These are phyloP conservation scores for Yamadazyma diddensiae DNA, from an alignment of 1,139 yeast species.

Conservation along the genomic window DNA sequence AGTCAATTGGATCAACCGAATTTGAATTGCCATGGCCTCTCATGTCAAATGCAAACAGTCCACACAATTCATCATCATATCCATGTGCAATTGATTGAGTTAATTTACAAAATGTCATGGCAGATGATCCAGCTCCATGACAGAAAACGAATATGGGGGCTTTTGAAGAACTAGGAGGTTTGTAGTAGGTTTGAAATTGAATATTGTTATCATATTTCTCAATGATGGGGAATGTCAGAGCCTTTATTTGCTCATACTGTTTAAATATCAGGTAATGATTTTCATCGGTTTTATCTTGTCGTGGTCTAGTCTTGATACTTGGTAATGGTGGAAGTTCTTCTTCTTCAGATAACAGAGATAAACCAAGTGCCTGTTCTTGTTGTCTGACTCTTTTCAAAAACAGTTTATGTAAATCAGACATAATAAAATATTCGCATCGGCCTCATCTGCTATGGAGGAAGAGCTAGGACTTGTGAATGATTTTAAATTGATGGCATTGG, in stretches of 20 bases:
- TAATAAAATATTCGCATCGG: slow-evolving; percentile 9
- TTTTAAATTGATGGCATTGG: slow-evolving; percentile 36
- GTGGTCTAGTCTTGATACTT: neutral
- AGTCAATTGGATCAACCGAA: slow-evolving; percentile 27
- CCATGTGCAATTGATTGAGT: slow-evolving; percentile 28
- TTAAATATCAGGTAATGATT: slow-evolving; percentile 21
- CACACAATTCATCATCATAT: slow-evolving; percentile 32
- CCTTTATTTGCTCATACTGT: slow-evolving; percentile 7
- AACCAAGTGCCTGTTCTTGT: slow-evolving; percentile 38
- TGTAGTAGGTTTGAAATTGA: slow-evolving; percentile 54
- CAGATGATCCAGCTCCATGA: slow-evolving; percentile 96
- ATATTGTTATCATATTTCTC: slow-evolving; percentile 12
- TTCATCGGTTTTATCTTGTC: slow-evolving; percentile 13
- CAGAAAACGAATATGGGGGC: slow-evolving; percentile 69
- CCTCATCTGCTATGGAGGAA: neutral
- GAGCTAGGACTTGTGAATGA: slow-evolving; percentile 18
- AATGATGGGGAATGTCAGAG: slow-evolving; percentile 12
- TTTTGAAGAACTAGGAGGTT: slow-evolving; percentile 42
- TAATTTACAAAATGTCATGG: slow-evolving; percentile 67
- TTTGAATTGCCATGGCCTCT: slow-evolving; percentile 72
- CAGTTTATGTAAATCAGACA: slow-evolving; percentile 45
- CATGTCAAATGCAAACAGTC: slow-evolving; percentile 69
- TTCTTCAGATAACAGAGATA: slow-evolving; percentile 30
- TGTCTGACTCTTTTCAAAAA: slow-evolving; percentile 37
- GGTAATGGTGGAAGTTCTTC: slow-evolving; percentile 8